These are phyloP conservation scores for Verticillium longisporum DNA, from an alignment of 2,329 filamentous ascomycete species.

Conservation along the genomic window DNA sequence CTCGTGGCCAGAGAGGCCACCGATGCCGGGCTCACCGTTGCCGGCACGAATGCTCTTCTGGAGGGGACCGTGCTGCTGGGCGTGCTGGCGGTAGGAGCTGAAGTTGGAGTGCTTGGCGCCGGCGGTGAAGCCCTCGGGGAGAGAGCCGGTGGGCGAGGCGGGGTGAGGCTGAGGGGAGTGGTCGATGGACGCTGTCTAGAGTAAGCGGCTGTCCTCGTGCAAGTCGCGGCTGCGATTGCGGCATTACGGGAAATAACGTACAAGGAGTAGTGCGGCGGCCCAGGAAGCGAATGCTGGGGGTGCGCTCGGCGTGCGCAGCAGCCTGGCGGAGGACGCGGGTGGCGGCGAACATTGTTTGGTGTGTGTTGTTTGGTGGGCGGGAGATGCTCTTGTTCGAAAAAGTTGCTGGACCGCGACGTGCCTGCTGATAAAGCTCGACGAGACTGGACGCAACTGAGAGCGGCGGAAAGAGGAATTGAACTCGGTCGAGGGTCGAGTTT, in stretches of 20 bases:
- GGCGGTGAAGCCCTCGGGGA: constrained; percentile 47
- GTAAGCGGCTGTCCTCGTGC: no score
- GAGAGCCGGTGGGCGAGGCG: constrained; percentile 57
- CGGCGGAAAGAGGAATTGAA: neutral
- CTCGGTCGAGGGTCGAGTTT: neutral
- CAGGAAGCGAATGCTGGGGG: constrained; percentile 55
- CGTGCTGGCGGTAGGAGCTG: constrained; percentile 70
- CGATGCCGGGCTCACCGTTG: constrained; percentile 34
- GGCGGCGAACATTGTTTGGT: constrained; percentile 39
- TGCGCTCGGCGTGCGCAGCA: constrained; percentile 52
- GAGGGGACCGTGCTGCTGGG: constrained; percentile 71
- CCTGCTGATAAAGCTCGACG: constrained; percentile 1
- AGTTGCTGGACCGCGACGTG: neutral
- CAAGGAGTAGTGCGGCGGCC: constrained; percentile 53
- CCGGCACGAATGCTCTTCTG: constrained; percentile 44
- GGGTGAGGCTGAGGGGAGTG: constrained; percentile 69
- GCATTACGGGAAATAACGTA: constrained; percentile 24
- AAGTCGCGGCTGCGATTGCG: neutral
- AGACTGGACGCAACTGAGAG: neutral
- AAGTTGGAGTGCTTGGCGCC: constrained; percentile 52
- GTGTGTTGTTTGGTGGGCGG: constrained; percentile 2
- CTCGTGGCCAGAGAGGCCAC: constrained; percentile 58
- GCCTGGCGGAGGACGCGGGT: constrained; percentile 52
- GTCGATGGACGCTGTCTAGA: constrained; percentile 55
- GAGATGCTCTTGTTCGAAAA: neutral